Evolutionary conservation across 176 grass and related monocot genomes (phyloP).

Genomic region (Metroxylon sagu): DNA sequence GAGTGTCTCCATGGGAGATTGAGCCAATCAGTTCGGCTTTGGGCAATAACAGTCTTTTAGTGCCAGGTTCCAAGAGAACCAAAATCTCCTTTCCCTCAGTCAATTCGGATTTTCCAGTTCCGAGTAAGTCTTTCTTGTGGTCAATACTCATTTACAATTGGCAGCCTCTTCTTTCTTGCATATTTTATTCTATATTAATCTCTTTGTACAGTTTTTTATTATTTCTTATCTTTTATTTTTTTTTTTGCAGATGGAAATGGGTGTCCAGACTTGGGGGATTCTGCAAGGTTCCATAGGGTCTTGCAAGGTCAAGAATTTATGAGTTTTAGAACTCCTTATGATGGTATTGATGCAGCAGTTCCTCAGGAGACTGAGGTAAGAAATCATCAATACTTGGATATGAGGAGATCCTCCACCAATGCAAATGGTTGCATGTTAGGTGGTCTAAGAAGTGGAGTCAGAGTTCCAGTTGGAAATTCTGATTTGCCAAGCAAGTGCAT

Average conservation of each 20-base stretch:
- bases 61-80: constrained; percentile 49
- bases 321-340: constrained; percentile 42
- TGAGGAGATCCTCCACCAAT: constrained; percentile 25
- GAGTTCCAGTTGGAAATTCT: constrained; percentile 42
- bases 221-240: neutral
- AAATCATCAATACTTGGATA: constrained; percentile 40
- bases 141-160: no score
- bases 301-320: constrained; percentile 99
- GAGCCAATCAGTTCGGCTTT: constrained; percentile 47
- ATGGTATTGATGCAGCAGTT: constrained; percentile 37
- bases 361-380: constrained; percentile 30
- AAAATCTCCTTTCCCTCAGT: constrained; percentile 46
- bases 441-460: constrained; percentile 27
- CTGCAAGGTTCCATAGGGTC: constrained; percentile 90
- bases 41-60: constrained; percentile 31
- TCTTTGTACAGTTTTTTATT: neutral
- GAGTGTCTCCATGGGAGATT: constrained; percentile 95
- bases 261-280: constrained; percentile 51
- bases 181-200: no score
- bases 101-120: constrained; percentile 35
- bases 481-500: constrained; percentile 54
- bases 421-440: constrained; percentile 26
- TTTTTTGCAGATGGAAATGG: constrained; percentile 60
- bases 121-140: constrained; percentile 40
- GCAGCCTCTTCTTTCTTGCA: no score